Evolutionary conservation across 2,329 filamentous ascomycete genomes (phyloP), one percentile per base, ranked within the genome.

Genomic region (Fusarium annulatum): DNA sequence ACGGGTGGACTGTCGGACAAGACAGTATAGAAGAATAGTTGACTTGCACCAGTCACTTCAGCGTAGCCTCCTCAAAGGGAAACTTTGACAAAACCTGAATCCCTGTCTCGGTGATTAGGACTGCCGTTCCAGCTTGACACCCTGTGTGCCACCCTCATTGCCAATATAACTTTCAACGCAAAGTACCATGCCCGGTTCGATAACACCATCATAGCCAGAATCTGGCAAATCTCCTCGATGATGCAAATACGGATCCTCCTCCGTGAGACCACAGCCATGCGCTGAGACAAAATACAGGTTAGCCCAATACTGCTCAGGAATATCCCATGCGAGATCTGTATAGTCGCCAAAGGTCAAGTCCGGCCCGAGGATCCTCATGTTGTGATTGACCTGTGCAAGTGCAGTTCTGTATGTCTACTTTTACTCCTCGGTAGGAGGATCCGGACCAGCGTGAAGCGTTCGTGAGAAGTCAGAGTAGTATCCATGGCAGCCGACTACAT

Each of bases 61-160:
- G 11, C 28, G 49, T 36, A 28, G 33, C 7, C 19, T 48, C 42
- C 9, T 49, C 42, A n/a, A 30, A 49, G 9, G 34, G 57, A 11
- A 52, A 52, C 45, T 33, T 60, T 39, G 45, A 26, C 39, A 57
- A 28, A 34, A 57, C 19, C n/a, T 67, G 33, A 26, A 59, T 18
- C 19, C 53, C 53, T 10, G 53, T 55, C 19, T 64, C 41, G 5
- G 61, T 67, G 19, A 64, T 59, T 36, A 55, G n/a, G 21, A 64
- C 61, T 67, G 61, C 26, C 59, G 64, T 53, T 67, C 61, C 18
- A 67, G 39, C 61, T 64, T 64, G 14, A 67, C 61, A 23, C 64
- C 61, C n/a, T 64, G 15, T 9, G 33, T 46, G 15, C 53, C 46
- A 11, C 53, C 53, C 52, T 67, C 60, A 8, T 53, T 38, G 19